phyloP scores from a whole-genome alignment of 2,329 filamentous ascomycete genomes.

The Neurospora sp. region DNA sequence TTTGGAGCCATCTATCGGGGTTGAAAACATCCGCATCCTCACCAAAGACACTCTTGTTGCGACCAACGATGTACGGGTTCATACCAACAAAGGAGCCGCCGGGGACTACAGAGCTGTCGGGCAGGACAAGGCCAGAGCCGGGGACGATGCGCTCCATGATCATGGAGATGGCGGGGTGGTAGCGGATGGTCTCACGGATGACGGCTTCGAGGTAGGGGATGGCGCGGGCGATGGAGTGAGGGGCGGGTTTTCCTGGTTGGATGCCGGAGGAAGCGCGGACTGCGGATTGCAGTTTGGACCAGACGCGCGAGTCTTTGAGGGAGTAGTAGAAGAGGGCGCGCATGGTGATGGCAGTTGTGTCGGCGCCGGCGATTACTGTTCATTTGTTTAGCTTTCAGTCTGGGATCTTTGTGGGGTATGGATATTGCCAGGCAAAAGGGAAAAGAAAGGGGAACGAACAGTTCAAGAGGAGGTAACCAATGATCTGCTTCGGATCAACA shows the following conservation, averaged over 20 bases:
- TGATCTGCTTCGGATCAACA: no score
- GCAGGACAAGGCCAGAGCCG: constrained; percentile 23
- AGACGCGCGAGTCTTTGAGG: constrained; percentile 20
- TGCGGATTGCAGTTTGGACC: constrained; percentile 21
- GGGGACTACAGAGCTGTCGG: constrained; percentile 26
- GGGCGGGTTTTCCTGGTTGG: constrained; percentile 2
- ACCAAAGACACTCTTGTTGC: constrained; percentile 33
- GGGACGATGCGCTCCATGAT: constrained; percentile 41
- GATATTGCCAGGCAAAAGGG: no score
- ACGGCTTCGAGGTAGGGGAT: constrained; percentile 39
- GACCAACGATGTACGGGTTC: constrained; percentile 28
- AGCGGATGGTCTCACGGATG: constrained; percentile 39
- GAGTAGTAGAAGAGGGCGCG: constrained; percentile 26
- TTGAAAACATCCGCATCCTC: constrained; percentile 27
- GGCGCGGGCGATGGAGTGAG: constrained; percentile 9
- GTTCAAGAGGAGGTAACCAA: no score
- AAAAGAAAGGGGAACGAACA: no score
- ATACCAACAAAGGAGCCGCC: constrained; percentile 30
- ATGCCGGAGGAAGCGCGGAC: constrained; percentile 23
- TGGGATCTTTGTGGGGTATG: no score
- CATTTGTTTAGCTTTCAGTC: no score
- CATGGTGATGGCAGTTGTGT: constrained; percentile 25
- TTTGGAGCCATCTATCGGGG: constrained; percentile 38
- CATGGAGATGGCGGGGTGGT: constrained; percentile 38
- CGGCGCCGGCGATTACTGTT: constrained; percentile 23